Conservation (phyloP, 768 basidiomycete genomes). For the Pulveroboletus sp. region DNA sequence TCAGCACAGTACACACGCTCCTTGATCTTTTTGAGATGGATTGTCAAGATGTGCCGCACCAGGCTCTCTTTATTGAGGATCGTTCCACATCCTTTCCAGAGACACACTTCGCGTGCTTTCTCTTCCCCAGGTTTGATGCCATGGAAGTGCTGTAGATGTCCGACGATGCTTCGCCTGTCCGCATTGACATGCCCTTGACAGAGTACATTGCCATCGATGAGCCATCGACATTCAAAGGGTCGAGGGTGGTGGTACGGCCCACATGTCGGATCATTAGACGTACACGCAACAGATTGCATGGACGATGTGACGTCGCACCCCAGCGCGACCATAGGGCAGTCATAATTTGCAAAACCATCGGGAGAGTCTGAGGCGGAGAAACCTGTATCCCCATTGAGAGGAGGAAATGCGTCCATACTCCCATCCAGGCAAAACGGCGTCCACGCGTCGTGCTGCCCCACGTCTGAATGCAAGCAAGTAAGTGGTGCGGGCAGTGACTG, state of each 20-base stretch:
- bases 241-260: not conserved
- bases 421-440: not conserved
- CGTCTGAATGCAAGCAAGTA: not conserved
- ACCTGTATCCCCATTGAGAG: not conserved
- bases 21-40: conserved; percentile 23
- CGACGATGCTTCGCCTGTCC: conserved; percentile 13
- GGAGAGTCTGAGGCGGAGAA: not conserved
- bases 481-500: not conserved
- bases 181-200: conserved; percentile 2
- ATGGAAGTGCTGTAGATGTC: conserved; percentile 15
- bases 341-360: not conserved
- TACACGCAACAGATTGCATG: not conserved
- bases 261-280: not conserved
- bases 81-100: conserved; percentile 17
- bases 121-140: conserved; percentile 16
- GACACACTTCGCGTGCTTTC: conserved; percentile 11
- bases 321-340: not conserved
- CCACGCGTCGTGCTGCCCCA: not conserved
- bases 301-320: not conserved
- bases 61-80: conserved; percentile 28
- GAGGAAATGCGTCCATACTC: not conserved
- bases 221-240: conserved; percentile 13
- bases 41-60: conserved; percentile 22
- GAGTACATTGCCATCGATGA: not conserved
- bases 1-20: conserved; percentile 6